Percentiles rank a stretch among this genome's conserved stretches.
These are phyloP conservation scores for Phylloporus gajari DNA, from an alignment of 1,284 basidiomycete species.

Conservation along the genomic window DNA sequence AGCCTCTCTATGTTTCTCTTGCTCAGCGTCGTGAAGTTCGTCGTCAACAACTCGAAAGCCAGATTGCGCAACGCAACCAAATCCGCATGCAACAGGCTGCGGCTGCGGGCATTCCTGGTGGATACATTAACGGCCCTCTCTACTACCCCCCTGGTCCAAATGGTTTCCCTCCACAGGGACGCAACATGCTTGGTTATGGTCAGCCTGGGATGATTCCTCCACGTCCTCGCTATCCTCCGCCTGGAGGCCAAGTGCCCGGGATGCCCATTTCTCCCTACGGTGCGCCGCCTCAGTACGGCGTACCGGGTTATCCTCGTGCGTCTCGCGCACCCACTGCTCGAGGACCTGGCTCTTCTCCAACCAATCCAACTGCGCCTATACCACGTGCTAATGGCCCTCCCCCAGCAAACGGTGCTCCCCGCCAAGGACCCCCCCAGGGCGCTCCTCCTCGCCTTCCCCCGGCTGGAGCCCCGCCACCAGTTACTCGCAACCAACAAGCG, in stretches of 20 bases:
- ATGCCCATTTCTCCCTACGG: conserved; percentile 82
- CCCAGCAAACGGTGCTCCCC: conserved; percentile 62
- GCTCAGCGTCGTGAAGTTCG: conserved; percentile 99
- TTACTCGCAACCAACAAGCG: conserved; percentile 47
- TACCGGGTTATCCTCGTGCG: conserved; percentile 71
- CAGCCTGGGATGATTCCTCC: conserved; percentile 89
- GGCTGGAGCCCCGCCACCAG: conserved; percentile 55
- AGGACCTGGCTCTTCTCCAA: conserved; percentile 69
- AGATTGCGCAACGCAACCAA: conserved; percentile 96
- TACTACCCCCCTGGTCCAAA: conserved; percentile 89
- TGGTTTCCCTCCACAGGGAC: conserved; percentile 81
- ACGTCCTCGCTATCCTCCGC: conserved; percentile 83
- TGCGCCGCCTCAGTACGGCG: conserved; percentile 66
- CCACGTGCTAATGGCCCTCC: conserved; percentile 66
- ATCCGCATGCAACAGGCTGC: conserved; percentile 94
- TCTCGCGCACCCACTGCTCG: conserved; percentile 64
- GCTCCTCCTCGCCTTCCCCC: conserved; percentile 56
- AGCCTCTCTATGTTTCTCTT: conserved; percentile 98
- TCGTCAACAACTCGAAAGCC: conserved; percentile 98
- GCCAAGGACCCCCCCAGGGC: conserved; percentile 59
- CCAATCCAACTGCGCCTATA: conserved; percentile 67
- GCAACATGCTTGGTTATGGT: conserved; percentile 85
- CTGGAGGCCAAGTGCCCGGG: conserved; percentile 75
- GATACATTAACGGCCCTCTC: conserved; percentile 86
- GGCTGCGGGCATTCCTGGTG: conserved; percentile 83